phyloP scores from a whole-genome alignment of 2,329 filamentous ascomycete species.

The Didymella sp. region DNA sequence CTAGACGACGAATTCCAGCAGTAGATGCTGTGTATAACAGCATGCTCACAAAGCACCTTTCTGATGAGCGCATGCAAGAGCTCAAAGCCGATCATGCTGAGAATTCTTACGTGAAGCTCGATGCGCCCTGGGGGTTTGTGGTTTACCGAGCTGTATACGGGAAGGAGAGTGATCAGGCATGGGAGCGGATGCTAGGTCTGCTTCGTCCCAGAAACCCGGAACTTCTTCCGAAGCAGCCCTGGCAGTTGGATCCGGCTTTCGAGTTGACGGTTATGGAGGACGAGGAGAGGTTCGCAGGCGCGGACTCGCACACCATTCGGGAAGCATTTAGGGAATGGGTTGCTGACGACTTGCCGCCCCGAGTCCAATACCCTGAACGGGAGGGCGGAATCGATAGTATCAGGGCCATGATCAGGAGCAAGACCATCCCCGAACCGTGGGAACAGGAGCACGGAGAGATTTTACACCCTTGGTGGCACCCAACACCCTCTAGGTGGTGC shows the following conservation, averaged over 20 bases:
- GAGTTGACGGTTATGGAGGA: conserved; percentile 28
- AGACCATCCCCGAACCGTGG: conserved; percentile 3
- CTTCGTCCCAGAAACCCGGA: neutral
- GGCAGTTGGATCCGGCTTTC: neutral
- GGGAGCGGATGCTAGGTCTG: conserved; percentile 14
- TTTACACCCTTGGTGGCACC: conserved; percentile 10
- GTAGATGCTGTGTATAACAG: no score
- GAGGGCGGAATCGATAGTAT: conserved; percentile 15
- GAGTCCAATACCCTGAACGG: conserved; percentile 11
- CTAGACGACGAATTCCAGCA: neutral
- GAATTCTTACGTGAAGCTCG: neutral
- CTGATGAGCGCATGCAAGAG: no score
- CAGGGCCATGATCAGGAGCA: conserved; percentile 16
- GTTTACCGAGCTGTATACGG: conserved; percentile 25
- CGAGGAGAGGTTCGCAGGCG: conserved; percentile 22
- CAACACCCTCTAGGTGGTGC: conserved; percentile 21
- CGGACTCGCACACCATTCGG: conserved; percentile 25
- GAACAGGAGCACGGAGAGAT: neutral
- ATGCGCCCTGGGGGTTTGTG: conserved; percentile 22
- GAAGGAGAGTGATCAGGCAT: conserved; percentile 18
- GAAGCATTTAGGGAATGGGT: conserved; percentile 26
- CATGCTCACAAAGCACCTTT: no score
- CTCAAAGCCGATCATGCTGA: no score
- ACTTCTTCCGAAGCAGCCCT: neutral
- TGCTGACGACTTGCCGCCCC: conserved; percentile 23